Conservation (phyloP, 2,329 filamentous ascomycete species). For the Fusarium denticulatum region DNA sequence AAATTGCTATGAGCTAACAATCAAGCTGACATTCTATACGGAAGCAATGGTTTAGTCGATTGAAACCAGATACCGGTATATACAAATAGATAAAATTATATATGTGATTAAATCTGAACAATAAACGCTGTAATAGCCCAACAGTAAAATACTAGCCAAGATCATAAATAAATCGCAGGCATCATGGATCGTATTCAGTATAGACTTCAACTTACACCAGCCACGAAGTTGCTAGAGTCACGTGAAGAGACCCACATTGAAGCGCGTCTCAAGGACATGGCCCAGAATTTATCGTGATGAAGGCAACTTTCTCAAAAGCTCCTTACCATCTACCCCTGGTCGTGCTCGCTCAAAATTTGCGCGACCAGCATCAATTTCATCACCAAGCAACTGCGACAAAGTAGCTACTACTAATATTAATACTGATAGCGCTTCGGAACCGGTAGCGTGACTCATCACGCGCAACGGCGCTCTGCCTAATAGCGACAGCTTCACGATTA, state of each 20-base stretch:
- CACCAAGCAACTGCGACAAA: constrained; percentile 15
- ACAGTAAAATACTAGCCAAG: background rate
- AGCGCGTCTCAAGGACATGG: constrained; percentile 32
- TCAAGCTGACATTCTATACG: background rate
- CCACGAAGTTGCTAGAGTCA: background rate
- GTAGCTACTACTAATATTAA: constrained; percentile 6
- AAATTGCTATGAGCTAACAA: too few relatives aligned
- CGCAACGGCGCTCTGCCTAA: constrained; percentile 50
- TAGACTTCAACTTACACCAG: background rate
- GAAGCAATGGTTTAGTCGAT: background rate
- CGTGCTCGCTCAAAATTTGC: constrained; percentile 41
- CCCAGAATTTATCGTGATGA: constrained; percentile 51
- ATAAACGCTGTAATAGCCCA: background rate
- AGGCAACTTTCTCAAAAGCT: constrained; percentile 38
- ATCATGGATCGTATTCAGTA: background rate
- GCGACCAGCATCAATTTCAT: constrained; percentile 43
- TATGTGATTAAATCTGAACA: too few relatives aligned
- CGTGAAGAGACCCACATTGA: constrained; percentile 41
- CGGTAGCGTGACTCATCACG: constrained; percentile 48
- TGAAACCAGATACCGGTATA: background rate
- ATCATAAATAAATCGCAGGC: background rate
- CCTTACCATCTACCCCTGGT: constrained; percentile 45
- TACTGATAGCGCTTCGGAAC: constrained; percentile 23
- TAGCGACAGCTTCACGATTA: constrained; percentile 42
- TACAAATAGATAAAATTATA: background rate